phyloP scores from a whole-genome alignment of 2,329 filamentous ascomycete genomes.

The Periconia macrospinosa region DNA sequence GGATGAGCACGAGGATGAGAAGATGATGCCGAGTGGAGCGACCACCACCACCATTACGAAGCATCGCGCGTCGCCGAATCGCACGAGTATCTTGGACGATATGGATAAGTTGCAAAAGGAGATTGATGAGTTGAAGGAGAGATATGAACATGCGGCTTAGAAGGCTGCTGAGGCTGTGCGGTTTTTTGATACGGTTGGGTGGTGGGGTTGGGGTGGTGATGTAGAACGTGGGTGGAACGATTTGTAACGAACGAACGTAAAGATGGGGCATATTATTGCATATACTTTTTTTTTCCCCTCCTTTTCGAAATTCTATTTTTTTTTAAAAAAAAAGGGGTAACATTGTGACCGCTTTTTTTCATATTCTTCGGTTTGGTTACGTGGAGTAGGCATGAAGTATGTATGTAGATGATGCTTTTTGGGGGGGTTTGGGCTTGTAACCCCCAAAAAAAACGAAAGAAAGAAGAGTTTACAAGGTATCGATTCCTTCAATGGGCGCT shows the following conservation, averaged over 20 bases:
- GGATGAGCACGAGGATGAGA: conserved; percentile 20
- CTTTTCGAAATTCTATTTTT: too few species aligned
- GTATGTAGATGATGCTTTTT: too few species aligned
- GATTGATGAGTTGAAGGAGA: conserved; percentile 40
- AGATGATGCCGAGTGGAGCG: background rate
- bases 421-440: too few species aligned
- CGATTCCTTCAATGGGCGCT: too few species aligned
- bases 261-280: too few species aligned
- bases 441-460: too few species aligned
- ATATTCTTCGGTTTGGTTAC: too few species aligned
- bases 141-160: conserved; percentile 24
- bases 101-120: conserved; percentile 45
- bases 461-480: too few species aligned
- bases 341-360: too few species aligned
- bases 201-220: background rate
- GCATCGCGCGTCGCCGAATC: conserved; percentile 6
- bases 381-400: too few species aligned
- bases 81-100: conserved; percentile 39
- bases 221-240: background rate
- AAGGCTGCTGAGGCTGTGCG: conserved; percentile 2
- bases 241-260: background rate
- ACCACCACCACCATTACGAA: too few species aligned
- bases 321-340: too few species aligned
- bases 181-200: conserved; percentile 1
- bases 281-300: background rate